Evolutionary conservation across 345 rosid genomes (phyloP), one percentile per base, ranked within the genome.

Genomic region (Eucalyptus lansdowneana): DNA sequence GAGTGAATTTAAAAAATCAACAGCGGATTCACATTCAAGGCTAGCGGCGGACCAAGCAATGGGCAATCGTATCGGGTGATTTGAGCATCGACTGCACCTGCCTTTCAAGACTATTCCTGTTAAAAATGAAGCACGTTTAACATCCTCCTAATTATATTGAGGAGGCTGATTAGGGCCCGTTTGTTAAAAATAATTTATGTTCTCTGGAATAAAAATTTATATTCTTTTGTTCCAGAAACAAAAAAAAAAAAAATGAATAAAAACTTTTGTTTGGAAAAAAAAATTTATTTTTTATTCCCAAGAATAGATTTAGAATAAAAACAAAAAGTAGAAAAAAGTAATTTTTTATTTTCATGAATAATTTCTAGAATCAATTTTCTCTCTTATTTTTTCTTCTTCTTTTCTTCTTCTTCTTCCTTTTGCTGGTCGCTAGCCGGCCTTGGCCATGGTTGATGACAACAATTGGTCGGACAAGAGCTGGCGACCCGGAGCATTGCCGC

Each of bases 381-480:
- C 6, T 50, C 19, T 50, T 6, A 6, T 14, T 50, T 50, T 1
- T 50, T 15, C 53, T 50, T 50, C 3, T 50, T 50, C 7, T 50
- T 50, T 50, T 50, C 3, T 50, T 50, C 19, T 50, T 50, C 3
- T 50, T 50, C 53, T 50, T 50, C 53, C 53, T 50, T 50, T 50
- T 50, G 7, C 7, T 0, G 0, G 3, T 50, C 0, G 3, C 3
- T 0, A 3, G 53, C 19, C 1, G 3, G 53, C 19, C 1, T 50
- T 50, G 3, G 19, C 7, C 19, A 50, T 50, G 7, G 3, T 7
- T 1, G 17, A 0, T 0, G 17, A 0, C 51, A 1, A 0, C 17
- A 0, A 14, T 0, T 0, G 0, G 3, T 7, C 3, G 14, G 7
- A 50, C 3, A 0, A 50, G 51, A 7, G 51, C 7, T 0, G 3